phyloP scores from a whole-genome alignment of 169 alveolate species.

The Blepharisma undulans region DNA sequence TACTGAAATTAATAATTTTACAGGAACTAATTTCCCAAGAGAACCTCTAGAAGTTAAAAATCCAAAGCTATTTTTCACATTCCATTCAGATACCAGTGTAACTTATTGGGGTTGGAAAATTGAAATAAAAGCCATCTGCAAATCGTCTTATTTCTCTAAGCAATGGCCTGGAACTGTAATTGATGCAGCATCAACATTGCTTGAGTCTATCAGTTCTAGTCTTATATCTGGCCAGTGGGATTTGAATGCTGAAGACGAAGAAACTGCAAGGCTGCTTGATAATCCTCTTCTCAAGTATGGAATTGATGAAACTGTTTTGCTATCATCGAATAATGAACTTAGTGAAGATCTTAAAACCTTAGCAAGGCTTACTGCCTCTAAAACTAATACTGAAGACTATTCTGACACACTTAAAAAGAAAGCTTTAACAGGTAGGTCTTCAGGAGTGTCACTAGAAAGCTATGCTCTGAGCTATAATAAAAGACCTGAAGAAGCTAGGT shows the following conservation, averaged over 20 bases:
- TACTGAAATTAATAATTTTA: background rate
- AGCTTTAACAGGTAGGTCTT: background rate
- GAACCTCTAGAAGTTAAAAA: conserved; percentile 5
- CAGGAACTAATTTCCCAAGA: conserved; percentile 18
- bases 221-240: background rate
- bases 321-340: background rate
- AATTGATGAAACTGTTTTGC: background rate
- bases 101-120: conserved; percentile 45
- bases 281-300: conserved; percentile 29
- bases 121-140: conserved; percentile 7
- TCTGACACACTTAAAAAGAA: background rate
- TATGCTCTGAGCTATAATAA: background rate
- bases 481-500: background rate
- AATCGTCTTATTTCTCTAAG: background rate
- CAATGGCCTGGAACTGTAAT: conserved; percentile 32
- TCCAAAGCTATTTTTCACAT: conserved; percentile 15
- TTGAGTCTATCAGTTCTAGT: background rate
- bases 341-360: background rate
- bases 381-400: no score
- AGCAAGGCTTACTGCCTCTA: background rate
- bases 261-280: background rate
- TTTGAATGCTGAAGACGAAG: background rate
- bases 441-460: background rate
- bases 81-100: conserved; percentile 22
- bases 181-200: background rate